Percentiles rank a stretch among this genome's conserved stretches.
phyloP scores from a whole-genome alignment of 345 rosid species.

The Syzygium jambos region DNA sequence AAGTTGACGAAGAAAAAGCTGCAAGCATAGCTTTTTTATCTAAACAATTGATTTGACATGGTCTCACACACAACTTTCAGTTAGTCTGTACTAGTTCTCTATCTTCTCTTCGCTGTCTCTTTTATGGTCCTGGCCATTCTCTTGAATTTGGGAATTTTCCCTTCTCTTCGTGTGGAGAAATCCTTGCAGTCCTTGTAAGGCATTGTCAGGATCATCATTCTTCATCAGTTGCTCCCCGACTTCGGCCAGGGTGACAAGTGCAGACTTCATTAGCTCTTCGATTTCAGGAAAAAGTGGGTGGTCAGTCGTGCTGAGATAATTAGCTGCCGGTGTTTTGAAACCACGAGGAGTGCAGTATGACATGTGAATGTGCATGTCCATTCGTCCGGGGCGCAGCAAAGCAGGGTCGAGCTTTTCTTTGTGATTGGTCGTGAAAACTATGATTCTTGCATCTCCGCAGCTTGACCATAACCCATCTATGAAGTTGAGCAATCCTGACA shows the following conservation, averaged over 20 bases:
- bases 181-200: conserved; percentile 11
- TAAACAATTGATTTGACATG: not conserved
- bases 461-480: conserved; percentile 43
- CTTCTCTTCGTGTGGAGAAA: conserved; percentile 17
- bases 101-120: not conserved
- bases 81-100: not conserved
- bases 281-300: conserved; percentile 22
- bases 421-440: conserved; percentile 36
- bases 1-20: not conserved
- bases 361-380: conserved; percentile 53
- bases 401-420: conserved; percentile 36
- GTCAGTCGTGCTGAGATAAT: conserved; percentile 21
- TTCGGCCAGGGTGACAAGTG: conserved; percentile 36
- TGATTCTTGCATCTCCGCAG: conserved; percentile 38
- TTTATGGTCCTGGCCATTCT: not conserved
- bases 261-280: conserved; percentile 10
- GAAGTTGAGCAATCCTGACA: conserved; percentile 36
- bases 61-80: not conserved
- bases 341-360: conserved; percentile 25
- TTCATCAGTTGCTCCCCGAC: conserved; percentile 12
- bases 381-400: conserved; percentile 28
- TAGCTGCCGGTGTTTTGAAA: conserved; percentile 26
- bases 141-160: not conserved
- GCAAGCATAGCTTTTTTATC: not conserved
- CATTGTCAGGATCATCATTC: conserved; percentile 12